Percentiles rank a stretch among this genome's conserved stretches.
phyloP scores from a whole-genome alignment of 208 protist species.

The Leishmania tarentolae region DNA sequence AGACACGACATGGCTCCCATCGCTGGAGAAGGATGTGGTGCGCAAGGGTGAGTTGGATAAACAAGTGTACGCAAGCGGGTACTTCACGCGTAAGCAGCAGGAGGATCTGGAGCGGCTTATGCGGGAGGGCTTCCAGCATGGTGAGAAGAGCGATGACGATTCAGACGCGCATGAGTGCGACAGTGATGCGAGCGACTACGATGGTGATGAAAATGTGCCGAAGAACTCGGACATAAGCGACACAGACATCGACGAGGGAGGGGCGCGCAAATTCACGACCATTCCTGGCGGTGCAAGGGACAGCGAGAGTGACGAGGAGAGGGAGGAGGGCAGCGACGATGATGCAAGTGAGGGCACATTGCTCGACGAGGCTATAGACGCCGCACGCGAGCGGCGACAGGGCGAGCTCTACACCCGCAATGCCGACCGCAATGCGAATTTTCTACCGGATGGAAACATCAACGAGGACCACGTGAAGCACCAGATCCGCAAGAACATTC shows the following conservation, averaged over 20 bases:
- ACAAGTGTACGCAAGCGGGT: conserved; percentile 80
- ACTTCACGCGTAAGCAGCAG: conserved; percentile 72
- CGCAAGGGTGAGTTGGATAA: conserved; percentile 76
- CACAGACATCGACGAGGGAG: conserved; percentile 32
- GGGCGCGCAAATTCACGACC: conserved; percentile 17
- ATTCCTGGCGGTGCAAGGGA: conserved; percentile 4
- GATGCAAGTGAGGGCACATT: conserved; percentile 40
- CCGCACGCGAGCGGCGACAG: conserved; percentile 41
- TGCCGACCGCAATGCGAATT: conserved; percentile 68
- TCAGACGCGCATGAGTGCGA: neutral
- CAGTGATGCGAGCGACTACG: conserved; percentile 7
- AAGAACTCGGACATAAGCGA: conserved; percentile 14
- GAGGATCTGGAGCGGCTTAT: conserved; percentile 77
- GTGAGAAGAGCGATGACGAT: conserved; percentile 11
- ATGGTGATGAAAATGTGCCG: neutral
- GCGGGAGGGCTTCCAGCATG: conserved; percentile 39
- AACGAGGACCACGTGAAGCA: conserved; percentile 74
- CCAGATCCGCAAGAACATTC: conserved; percentile 63
- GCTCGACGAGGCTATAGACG: conserved; percentile 50
- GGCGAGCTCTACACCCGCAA: conserved; percentile 25
- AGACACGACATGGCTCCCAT: conserved; percentile 60
- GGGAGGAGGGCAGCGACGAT: conserved; percentile 23
- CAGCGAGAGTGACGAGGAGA: conserved; percentile 18
- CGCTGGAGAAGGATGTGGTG: conserved; percentile 78
- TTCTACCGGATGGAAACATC: conserved; percentile 52